Evolutionary conservation across 768 basidiomycete species (phyloP).

Genomic region (Dendrothele bispora): DNA sequence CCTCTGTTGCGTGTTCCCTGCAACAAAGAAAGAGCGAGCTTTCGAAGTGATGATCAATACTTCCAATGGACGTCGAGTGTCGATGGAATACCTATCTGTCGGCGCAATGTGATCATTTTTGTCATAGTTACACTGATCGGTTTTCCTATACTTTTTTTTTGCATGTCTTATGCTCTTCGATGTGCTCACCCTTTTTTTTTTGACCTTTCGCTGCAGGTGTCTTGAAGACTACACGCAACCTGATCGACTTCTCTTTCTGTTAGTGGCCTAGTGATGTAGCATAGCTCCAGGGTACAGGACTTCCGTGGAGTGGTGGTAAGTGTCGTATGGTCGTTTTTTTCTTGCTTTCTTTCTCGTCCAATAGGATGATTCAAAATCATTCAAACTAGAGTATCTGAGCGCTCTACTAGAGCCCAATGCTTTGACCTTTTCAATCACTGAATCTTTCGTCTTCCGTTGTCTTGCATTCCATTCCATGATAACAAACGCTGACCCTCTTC

Average conservation of each 20-base stretch:
- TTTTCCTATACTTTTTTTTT: constrained; percentile 22
- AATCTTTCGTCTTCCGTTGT: constrained; percentile 23
- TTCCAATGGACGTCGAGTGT: constrained; percentile 48
- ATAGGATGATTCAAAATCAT: constrained; percentile 60
- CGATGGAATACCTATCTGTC: constrained; percentile 51
- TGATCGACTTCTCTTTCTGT: too few relatives aligned
- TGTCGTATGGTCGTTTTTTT: constrained; percentile 14
- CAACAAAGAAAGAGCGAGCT: too few relatives aligned
- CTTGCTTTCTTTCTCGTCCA: constrained; percentile 4
- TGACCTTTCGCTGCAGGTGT: neutral
- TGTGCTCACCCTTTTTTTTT: too few relatives aligned
- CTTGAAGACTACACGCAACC: neutral
- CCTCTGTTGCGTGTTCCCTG: too few relatives aligned
- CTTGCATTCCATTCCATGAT: neutral
- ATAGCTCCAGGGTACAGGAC: neutral
- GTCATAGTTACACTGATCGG: constrained; percentile 95
- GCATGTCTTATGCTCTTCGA: constrained; percentile 10
- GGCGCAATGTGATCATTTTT: constrained; percentile 59
- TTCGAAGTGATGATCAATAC: constrained; percentile 66
- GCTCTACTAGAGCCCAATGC: constrained; percentile 62
- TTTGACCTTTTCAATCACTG: constrained; percentile 70
- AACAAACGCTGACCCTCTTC: neutral
- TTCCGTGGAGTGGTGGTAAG: constrained; percentile 4
- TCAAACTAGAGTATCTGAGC: constrained; percentile 97
- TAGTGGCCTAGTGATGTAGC: too few relatives aligned